Conservation (phyloP, 139 green algal species). For the Desmodesmus armatus region DNA sequence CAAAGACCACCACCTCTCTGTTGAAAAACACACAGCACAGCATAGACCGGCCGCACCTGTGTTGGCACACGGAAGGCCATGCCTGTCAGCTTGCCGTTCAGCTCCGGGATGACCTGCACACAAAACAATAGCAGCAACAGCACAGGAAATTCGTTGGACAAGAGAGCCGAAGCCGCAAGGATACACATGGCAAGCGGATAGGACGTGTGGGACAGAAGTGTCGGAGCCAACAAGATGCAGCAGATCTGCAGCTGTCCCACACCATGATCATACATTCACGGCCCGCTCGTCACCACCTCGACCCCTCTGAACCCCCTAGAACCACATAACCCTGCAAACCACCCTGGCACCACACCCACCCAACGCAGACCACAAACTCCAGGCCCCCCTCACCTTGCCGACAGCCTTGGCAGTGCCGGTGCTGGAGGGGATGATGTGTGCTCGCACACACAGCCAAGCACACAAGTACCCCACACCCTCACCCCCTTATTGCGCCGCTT, state of each 20-base stretch:
- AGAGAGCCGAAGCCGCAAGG: no score
- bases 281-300: neutral
- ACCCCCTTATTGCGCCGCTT: no score
- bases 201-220: no score
- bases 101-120: slow-evolving; percentile 89
- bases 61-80: slow-evolving; percentile 99
- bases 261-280: neutral
- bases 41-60: no score
- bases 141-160: no score
- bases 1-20: no score
- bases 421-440: slow-evolving; percentile 98
- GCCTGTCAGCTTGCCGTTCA: slow-evolving; percentile 98
- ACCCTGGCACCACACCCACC: neutral
- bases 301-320: neutral
- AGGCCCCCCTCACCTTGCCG: slow-evolving; percentile 25
- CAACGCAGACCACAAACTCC: neutral
- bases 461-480: slow-evolving; percentile 83
- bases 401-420: slow-evolving; percentile 97
- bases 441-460: slow-evolving; percentile 84
- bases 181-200: no score
- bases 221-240: no score
- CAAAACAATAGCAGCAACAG: slow-evolving; percentile 3
- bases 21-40: no score
- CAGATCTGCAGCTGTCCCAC: no score
- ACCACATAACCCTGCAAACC: neutral